These are phyloP conservation scores for Eucommia ulmoides DNA, from an alignment of 257 asterid genomes.

Conservation along the genomic window DNA sequence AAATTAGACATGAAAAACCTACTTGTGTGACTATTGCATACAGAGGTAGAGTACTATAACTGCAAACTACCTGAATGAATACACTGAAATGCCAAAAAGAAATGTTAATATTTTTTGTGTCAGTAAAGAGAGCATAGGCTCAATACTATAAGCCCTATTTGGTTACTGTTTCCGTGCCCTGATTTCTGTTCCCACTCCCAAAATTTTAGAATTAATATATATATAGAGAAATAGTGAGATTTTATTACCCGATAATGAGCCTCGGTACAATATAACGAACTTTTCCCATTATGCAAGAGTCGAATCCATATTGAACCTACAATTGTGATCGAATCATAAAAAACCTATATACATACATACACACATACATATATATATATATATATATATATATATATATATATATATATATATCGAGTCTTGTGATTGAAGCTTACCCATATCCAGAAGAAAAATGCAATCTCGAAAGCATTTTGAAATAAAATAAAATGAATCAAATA, in stretches of 20 bases:
- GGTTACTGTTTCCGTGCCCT: neutral
- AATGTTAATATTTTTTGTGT: neutral
- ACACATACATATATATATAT: no score
- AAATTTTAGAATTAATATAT: neutral
- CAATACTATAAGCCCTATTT: no score
- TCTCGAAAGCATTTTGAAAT: constrained; percentile 51
- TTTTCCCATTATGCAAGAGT: constrained; percentile 95
- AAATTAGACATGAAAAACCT: constrained; percentile 4
- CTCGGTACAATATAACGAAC: constrained; percentile 63
- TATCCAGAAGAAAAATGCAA: constrained; percentile 52
- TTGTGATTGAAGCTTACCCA: constrained; percentile 11
- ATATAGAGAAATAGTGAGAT: neutral
- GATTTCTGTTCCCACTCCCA: neutral
- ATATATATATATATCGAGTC: neutral
- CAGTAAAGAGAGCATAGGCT: neutral
- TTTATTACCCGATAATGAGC: constrained; percentile 70
- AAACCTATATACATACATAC: no score
- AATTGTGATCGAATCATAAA: neutral
- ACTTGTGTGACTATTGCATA: constrained; percentile 97
- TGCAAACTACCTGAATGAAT: constrained; percentile 77
- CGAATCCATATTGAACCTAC: constrained; percentile 77
- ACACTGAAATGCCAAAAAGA: constrained; percentile 33
- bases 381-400: no score
- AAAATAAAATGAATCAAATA: constrained; percentile 30
- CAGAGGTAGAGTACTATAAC: constrained; percentile 89